A percentile compares a stretch with the other conserved stretches of the same genome.
Evolutionary conservation across 345 rosid species (phyloP).

Genomic region (Pugionium cornutum): DNA sequence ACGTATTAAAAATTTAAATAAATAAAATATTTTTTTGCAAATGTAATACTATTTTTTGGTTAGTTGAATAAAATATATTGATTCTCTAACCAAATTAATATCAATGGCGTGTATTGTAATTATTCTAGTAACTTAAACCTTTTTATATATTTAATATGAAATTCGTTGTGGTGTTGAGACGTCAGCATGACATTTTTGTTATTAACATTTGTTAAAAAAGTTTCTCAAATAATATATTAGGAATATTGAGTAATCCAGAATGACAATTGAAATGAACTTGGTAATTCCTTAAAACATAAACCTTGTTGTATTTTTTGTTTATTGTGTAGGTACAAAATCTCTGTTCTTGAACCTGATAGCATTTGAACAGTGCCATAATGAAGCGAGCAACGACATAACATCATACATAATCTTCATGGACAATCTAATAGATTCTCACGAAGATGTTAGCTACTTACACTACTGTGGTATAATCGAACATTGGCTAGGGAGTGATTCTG

Average conservation of each 20-base stretch:
- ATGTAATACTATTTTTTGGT: no score
- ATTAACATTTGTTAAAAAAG: no score
- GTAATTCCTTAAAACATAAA: background rate
- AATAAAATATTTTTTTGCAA: no score
- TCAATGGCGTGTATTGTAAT: no score
- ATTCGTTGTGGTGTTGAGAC: no score
- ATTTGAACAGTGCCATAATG: slow-evolving; percentile 77
- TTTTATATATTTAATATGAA: no score
- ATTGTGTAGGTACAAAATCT: slow-evolving; percentile 57
- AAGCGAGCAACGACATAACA: slow-evolving; percentile 74
- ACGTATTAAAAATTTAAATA: no score
- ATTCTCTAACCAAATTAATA: no score
- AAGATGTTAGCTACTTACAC: slow-evolving; percentile 79
- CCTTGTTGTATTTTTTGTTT: background rate
- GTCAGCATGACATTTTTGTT: no score
- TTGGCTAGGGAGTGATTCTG: slow-evolving; percentile 85
- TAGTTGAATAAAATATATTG: no score
- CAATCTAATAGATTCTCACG: slow-evolving; percentile 77
- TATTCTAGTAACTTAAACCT: no score
- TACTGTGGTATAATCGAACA: slow-evolving; percentile 74
- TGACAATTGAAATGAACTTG: background rate
- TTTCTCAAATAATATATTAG: no score
- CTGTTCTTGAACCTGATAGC: slow-evolving; percentile 87
- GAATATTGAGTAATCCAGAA: slow-evolving; percentile 26
- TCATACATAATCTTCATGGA: slow-evolving; percentile 88